Evolutionary conservation across 768 basidiomycete genomes (phyloP).

Genomic region (Suillus weaverae): DNA sequence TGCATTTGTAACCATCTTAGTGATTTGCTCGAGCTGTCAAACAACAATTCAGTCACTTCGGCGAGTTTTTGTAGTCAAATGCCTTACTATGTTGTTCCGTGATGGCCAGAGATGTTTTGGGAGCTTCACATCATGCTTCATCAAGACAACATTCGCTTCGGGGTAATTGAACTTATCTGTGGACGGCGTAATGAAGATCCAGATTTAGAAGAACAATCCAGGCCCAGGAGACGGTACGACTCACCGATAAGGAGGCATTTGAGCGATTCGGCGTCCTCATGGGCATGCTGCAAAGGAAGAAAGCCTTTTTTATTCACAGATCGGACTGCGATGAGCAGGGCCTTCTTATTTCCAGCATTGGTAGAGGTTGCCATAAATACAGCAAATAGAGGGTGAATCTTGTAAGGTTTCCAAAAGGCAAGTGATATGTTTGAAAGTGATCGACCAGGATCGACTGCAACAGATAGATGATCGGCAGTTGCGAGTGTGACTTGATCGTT

Average conservation of each 20-base stretch:
- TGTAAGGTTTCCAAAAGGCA: neutral
- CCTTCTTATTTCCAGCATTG: slow-evolving; percentile 16
- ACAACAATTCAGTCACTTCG: neutral
- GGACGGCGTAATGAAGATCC: too few relatives aligned
- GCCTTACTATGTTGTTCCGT: slow-evolving; percentile 44
- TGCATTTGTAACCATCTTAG: slow-evolving; percentile 43
- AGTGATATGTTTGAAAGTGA: neutral
- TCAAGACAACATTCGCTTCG: slow-evolving; percentile 39
- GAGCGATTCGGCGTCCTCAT: slow-evolving; percentile 19
- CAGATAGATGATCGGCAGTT: neutral
- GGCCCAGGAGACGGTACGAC: neutral
- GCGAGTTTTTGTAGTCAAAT: neutral
- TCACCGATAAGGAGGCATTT: slow-evolving; percentile 25
- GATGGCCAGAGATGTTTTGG: slow-evolving; percentile 39
- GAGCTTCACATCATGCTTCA: slow-evolving; percentile 40
- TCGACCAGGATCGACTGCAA: neutral
- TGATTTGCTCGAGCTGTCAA: slow-evolving; percentile 42
- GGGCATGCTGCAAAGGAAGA: slow-evolving; percentile 11
- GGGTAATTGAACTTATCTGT: slow-evolving; percentile 41
- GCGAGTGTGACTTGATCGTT: neutral
- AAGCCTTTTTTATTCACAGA: slow-evolving; percentile 1
- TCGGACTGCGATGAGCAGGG: slow-evolving; percentile 25
- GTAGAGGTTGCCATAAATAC: slow-evolving; percentile 3
- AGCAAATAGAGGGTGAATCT: neutral
- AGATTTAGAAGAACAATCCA: neutral